Evolutionary conservation across 306 rosid species (phyloP).

Genomic region (Quercus aquifolioides): DNA sequence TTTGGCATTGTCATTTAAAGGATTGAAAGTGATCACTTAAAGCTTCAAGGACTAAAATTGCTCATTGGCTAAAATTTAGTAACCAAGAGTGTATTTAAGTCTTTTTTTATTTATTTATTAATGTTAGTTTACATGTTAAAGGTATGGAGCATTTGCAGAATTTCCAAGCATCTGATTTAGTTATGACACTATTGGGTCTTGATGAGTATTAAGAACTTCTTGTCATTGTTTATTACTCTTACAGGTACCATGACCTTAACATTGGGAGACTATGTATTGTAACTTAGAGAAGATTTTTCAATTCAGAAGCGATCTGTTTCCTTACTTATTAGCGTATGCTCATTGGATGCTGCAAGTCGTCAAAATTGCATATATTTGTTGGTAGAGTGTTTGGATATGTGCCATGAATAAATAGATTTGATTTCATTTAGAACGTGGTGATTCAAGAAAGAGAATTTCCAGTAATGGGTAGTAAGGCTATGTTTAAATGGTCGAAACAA

Average conservation of each 20-base stretch:
- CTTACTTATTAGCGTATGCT: neutral
- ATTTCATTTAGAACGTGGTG: neutral
- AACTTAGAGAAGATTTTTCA: neutral
- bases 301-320: neutral
- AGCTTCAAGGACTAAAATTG: too few species aligned
- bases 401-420: neutral
- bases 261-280: neutral
- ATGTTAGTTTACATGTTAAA: neutral
- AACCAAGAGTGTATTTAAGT: too few species aligned
- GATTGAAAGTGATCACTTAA: too few species aligned
- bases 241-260: neutral
- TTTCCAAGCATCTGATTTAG: neutral
- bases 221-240: neutral
- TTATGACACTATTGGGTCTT: neutral
- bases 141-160: neutral
- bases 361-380: neutral
- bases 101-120: too few species aligned
- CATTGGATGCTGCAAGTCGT: neutral
- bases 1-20: too few species aligned
- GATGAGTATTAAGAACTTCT: neutral
- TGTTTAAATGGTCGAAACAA: conserved; percentile 72
- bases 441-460: neutral
- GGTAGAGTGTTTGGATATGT: neutral
- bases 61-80: too few species aligned
- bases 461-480: conserved; percentile 55